A percentile compares a stretch with the other conserved stretches of the same genome.
These are phyloP conservation scores for Mycoemilia scoparia DNA, from an alignment of 192 early-diverging fungal genomes.

Conservation along the genomic window DNA sequence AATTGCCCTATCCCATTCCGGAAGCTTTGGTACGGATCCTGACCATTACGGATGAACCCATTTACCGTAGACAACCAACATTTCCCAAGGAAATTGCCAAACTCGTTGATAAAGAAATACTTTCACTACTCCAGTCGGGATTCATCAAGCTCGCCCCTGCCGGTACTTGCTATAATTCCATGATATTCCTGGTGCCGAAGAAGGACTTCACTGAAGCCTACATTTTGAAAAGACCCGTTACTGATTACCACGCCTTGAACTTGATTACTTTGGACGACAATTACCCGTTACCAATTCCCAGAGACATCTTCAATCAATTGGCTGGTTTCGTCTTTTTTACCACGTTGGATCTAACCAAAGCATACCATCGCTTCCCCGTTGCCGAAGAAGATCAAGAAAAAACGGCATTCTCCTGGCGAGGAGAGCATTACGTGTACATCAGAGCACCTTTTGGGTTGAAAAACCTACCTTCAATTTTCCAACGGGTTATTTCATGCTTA, in stretches of 20 bases:
- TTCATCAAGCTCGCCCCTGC: slow-evolving; percentile 1
- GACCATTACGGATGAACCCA: no score
- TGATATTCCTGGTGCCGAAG: slow-evolving; percentile 1
- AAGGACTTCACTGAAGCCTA: neutral
- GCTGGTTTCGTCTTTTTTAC: neutral
- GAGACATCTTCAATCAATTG: neutral
- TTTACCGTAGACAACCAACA: no score
- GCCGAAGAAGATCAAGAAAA: slow-evolving; percentile 1
- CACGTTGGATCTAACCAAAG: slow-evolving; percentile 1
- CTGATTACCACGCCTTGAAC: slow-evolving; percentile 1
- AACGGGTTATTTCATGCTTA: no score
- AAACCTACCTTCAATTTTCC: no score
- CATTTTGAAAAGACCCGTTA: neutral
- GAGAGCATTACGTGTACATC: neutral
- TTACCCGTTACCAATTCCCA: neutral
- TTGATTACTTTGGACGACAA: neutral
- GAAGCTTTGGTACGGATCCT: no score
- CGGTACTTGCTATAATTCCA: neutral
- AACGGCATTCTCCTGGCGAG: slow-evolving; percentile 1
- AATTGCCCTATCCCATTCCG: no score
- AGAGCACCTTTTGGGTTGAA: no score
- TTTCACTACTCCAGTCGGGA: neutral
- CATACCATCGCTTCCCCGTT: neutral
- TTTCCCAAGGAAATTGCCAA: no score
- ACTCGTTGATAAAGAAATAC: neutral